Evolutionary conservation across 495 filamentous ascomycete genomes (phyloP).

Genomic region (Aspergillus hancockii): DNA sequence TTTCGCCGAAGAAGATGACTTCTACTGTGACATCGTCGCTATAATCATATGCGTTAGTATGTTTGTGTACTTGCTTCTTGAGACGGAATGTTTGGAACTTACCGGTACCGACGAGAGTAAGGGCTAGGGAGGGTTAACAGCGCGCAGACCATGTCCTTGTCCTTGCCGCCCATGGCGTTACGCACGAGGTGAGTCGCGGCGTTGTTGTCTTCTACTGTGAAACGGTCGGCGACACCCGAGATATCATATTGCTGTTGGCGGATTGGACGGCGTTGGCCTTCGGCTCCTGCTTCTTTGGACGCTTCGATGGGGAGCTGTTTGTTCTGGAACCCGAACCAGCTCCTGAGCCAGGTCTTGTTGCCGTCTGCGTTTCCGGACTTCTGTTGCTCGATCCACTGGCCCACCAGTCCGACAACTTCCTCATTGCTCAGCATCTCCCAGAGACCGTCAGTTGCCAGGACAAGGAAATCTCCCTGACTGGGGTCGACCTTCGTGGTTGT

Average conservation of each 20-base stretch:
- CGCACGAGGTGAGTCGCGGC: constrained; percentile 93
- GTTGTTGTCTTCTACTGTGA: constrained; percentile 94
- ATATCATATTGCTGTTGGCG: constrained; percentile 82
- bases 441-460: constrained; percentile 94
- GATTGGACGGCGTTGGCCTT: constrained; percentile 67
- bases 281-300: constrained; percentile 50
- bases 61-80: constrained; percentile 3
- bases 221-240: constrained; percentile 68
- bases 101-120: constrained; percentile 88
- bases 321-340: constrained; percentile 50
- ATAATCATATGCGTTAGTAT: constrained; percentile 9
- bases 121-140: constrained; percentile 89
- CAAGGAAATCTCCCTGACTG: constrained; percentile 87
- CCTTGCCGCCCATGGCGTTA: constrained; percentile 92
- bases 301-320: constrained; percentile 56
- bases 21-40: constrained; percentile 96
- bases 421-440: constrained; percentile 99
- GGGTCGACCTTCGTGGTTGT: constrained; percentile 95
- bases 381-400: constrained; percentile 90
- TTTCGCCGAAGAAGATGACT: constrained; percentile 96
- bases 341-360: constrained; percentile 48
- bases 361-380: constrained; percentile 41
- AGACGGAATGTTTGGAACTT: constrained; percentile 20
- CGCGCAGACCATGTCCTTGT: constrained; percentile 92
- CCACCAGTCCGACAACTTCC: constrained; percentile 94